Evolutionary conservation across 306 rosid species (phyloP), one percentile per base, ranked within the genome.

Genomic region (Oemleria cerasiformis): DNA sequence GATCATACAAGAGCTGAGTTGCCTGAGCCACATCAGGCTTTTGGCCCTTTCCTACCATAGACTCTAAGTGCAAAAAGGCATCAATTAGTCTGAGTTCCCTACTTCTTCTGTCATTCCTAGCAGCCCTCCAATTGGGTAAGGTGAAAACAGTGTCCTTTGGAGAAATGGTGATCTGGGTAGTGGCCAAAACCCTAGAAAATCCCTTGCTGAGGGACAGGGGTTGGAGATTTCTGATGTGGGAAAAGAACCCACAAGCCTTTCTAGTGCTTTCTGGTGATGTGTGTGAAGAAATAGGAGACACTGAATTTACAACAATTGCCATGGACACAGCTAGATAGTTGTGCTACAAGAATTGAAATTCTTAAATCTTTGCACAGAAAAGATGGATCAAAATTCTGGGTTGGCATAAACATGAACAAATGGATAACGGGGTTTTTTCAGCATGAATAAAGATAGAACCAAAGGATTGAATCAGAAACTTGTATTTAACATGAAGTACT

Each of bases 1-100:
- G 92, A 82, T 94, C 97, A 82, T 91, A 89, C 75, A 91, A 58
- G 7, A 94, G 85, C 79, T 87, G 97, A 68, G 98, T 91, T 48
- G 90, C 91, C 70, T 86, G 97, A 59, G 53, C 72, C 10, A 78
- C 85, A 62, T 89, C 88, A 79, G 97, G 98, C 80, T 86, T 91
- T 41, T 78, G 88, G 77, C 95, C 96, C 79, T 82, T 91, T 73
- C 73, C 77, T 7, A 86, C 86, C 95, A 86, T 80, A 14, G 71
- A 56, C 75, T 94, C 91, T 25, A 94, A 79, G 34, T 85, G 80
- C 71, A 86, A 71, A 82, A 88, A 94, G 42, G 97, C 87, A 78
- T 86, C 92, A 74, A 77, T 77, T 0, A 91, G 65, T 54, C 87
- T 87, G 8, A 72, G 42, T 43, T 88, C 97, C 75, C 34, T 87